Percentiles rank a stretch among this genome's conserved stretches.
Conservation (phyloP, 2,329 filamentous ascomycete species). For the Pseudocercospora pini-densiflorae region DNA sequence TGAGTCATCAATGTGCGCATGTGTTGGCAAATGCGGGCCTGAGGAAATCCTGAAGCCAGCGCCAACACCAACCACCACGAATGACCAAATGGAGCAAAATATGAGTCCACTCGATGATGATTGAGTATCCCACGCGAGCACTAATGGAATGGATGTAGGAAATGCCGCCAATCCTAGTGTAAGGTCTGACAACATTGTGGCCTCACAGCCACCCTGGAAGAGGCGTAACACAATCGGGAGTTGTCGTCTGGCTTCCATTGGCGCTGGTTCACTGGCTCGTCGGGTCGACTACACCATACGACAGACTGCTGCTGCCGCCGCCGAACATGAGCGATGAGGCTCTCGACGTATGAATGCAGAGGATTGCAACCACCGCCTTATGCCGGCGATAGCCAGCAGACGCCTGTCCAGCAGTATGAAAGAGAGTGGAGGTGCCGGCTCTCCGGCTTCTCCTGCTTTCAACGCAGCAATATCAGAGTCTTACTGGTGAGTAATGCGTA, state of each 20-base stretch:
- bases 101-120: not conserved
- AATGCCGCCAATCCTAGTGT: not conserved
- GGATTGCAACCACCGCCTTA: not conserved
- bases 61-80: slow-evolving; percentile 8
- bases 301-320: not conserved
- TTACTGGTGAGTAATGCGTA: not conserved
- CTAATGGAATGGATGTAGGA: not conserved
- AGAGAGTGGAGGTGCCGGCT: not conserved
- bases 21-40: slow-evolving; percentile 5
- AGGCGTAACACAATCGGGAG: slow-evolving; percentile 3
- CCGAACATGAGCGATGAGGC: not conserved
- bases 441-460: not conserved
- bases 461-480: not conserved
- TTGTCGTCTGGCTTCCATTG: not conserved
- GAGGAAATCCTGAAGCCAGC: not conserved
- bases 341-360: not conserved
- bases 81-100: not conserved
- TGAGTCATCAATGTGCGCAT: not conserved
- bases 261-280: not conserved
- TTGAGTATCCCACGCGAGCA: not conserved
- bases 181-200: not conserved
- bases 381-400: not conserved
- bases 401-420: not conserved
- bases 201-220: slow-evolving; percentile 2
- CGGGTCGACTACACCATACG: not conserved